Evolutionary conservation across 176 grass and related monocot genomes (phyloP).

Genomic region (Oryza nivara): DNA sequence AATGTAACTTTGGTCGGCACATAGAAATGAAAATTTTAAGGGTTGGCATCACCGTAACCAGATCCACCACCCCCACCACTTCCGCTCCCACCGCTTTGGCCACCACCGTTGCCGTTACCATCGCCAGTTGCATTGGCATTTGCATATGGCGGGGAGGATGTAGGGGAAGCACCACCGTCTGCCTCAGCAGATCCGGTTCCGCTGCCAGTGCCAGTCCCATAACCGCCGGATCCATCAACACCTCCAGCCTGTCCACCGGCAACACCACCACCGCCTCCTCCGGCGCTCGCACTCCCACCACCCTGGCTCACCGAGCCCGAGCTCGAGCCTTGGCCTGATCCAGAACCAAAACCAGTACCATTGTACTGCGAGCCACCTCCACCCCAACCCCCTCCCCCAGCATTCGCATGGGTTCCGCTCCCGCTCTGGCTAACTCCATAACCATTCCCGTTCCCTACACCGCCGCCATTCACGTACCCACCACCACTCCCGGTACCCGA

Average conservation of each 20-base stretch:
- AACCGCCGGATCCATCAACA: background rate
- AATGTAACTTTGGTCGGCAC: background rate
- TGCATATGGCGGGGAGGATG: background rate
- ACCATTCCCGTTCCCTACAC: background rate
- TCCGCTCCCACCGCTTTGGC: slow-evolving; percentile 16
- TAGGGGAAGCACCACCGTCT: background rate
- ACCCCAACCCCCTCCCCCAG: background rate
- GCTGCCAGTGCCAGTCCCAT: background rate
- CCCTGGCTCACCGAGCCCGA: background rate
- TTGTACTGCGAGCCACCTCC: background rate
- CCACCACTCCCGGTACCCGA: background rate
- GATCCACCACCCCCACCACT: slow-evolving; percentile 1
- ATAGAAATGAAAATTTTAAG: background rate
- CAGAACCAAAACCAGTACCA: background rate
- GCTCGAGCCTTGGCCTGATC: background rate
- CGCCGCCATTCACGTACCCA: background rate
- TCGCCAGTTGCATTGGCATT: slow-evolving; percentile 21
- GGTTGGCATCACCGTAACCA: background rate
- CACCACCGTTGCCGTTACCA: background rate
- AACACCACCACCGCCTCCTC: background rate
- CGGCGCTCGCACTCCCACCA: background rate
- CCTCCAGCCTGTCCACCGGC: background rate
- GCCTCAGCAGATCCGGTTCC: background rate
- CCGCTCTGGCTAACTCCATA: background rate
- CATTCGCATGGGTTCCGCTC: background rate